Conservation (phyloP, 139 green algal genomes). For the Ettlia oleoabundans region DNA sequence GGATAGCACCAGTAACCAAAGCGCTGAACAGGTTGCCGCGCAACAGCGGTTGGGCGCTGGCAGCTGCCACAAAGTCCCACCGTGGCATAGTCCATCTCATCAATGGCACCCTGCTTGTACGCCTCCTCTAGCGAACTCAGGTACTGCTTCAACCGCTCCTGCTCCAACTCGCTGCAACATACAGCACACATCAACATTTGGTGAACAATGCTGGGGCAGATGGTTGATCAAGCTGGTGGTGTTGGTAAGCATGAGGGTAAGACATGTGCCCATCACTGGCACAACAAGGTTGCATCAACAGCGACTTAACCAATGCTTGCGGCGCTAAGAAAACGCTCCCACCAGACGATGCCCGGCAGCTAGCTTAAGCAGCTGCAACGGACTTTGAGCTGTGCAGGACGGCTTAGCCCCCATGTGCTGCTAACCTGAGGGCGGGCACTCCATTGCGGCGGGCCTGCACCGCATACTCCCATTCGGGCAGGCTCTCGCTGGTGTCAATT, state of each 20-base stretch:
- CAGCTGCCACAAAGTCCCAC: not conserved
- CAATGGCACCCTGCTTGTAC: not conserved
- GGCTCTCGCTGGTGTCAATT: slow-evolving; percentile 16
- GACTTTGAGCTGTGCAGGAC: too few species aligned
- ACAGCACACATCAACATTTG: not conserved
- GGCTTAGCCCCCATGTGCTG: not conserved
- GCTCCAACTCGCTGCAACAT: slow-evolving; percentile 18
- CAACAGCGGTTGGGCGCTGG: not conserved
- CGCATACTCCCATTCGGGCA: slow-evolving; percentile 30
- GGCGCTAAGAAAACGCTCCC: not conserved
- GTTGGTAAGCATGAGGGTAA: not conserved
- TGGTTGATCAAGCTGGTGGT: not conserved
- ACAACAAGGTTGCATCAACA: not conserved
- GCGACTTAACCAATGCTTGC: not conserved
- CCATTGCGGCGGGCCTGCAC: slow-evolving; percentile 10
- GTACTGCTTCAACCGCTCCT: slow-evolving; percentile 15
- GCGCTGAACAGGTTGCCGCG: not conserved
- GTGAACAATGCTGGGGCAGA: not conserved
- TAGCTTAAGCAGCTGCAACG: not conserved
- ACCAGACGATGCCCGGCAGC: not conserved
- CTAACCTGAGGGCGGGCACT: slow-evolving; percentile 1
- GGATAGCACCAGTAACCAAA: not conserved
- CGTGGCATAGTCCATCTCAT: slow-evolving; percentile 9
- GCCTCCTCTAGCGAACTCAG: slow-evolving; percentile 10
- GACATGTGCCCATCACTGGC: not conserved